Conservation (phyloP, 1,139 yeast genomes). For the Debaryomyces robertsiae region DNA sequence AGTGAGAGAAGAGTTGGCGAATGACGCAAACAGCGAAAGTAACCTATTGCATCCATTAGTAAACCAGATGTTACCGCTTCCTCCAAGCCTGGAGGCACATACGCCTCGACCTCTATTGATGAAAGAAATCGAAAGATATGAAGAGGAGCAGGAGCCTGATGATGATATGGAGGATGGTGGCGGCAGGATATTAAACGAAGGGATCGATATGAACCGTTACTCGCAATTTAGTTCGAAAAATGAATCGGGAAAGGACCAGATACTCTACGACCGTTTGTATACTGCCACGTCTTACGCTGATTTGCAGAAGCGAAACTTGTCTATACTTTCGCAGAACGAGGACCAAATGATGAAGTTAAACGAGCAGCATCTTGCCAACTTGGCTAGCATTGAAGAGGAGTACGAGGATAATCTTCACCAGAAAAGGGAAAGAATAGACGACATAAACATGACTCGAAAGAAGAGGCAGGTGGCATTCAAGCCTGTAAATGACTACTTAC, state of each 20-base stretch:
- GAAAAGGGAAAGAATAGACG: slow-evolving; percentile 36
- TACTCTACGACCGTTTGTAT: slow-evolving; percentile 28
- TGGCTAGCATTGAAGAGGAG: slow-evolving; percentile 22
- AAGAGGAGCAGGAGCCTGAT: slow-evolving; percentile 27
- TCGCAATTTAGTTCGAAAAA: slow-evolving; percentile 20
- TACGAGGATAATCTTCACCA: slow-evolving; percentile 21
- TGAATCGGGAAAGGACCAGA: slow-evolving; percentile 16
- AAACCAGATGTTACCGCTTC: slow-evolving; percentile 29
- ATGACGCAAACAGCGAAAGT: slow-evolving; percentile 9
- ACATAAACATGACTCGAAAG: slow-evolving; percentile 31
- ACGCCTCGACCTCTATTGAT: slow-evolving; percentile 21
- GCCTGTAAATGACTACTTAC: slow-evolving; percentile 39
- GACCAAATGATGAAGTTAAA: slow-evolving; percentile 21
- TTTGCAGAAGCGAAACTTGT: slow-evolving; percentile 33
- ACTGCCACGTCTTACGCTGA: slow-evolving; percentile 35
- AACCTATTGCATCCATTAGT: slow-evolving; percentile 32
- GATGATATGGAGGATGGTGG: slow-evolving; percentile 20
- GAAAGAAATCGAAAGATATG: slow-evolving; percentile 34
- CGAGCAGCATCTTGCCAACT: slow-evolving; percentile 22
- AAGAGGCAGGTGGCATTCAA: slow-evolving; percentile 38
- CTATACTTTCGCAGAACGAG: slow-evolving; percentile 25
- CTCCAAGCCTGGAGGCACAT: slow-evolving; percentile 12
- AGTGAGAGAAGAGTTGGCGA: slow-evolving; percentile 30
- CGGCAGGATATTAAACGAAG: slow-evolving; percentile 18
- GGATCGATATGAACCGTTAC: slow-evolving; percentile 37